Conservation (phyloP, 2,329 filamentous ascomycete genomes). For the Cladorrhinum sp. region DNA sequence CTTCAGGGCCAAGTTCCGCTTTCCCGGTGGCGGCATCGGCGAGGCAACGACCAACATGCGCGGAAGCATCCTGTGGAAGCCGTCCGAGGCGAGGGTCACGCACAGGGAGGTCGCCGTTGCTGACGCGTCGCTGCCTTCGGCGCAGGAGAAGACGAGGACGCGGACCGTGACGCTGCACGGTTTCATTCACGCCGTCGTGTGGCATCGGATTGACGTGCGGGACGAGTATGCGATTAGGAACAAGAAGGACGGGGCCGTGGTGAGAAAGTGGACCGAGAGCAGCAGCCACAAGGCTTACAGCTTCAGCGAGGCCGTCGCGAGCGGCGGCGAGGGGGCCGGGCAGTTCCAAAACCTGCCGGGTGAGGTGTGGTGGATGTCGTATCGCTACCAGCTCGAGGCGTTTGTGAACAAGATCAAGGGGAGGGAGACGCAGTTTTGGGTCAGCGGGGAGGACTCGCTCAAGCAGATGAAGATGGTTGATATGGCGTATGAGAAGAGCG, state of each 20-base stretch:
- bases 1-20: conserved; percentile 37
- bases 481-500: conserved; percentile 42
- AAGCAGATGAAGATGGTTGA: conserved; percentile 46
- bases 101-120: conserved; percentile 27
- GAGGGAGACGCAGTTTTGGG: conserved; percentile 37
- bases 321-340: conserved; percentile 31
- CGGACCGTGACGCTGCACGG: conserved; percentile 32
- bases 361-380: conserved; percentile 38
- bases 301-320: conserved; percentile 31
- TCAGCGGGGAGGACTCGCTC: conserved; percentile 42
- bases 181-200: conserved; percentile 29
- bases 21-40: conserved; percentile 35
- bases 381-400: conserved; percentile 46
- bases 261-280: conserved; percentile 24
- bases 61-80: conserved; percentile 16
- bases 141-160: conserved; percentile 27
- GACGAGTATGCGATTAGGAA: conserved; percentile 34
- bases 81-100: conserved; percentile 24
- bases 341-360: conserved; percentile 21
- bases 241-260: conserved; percentile 22
- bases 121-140: conserved; percentile 17
- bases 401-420: conserved; percentile 47
- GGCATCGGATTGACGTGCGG: conserved; percentile 37
- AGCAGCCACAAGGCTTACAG: conserved; percentile 36
- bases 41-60: background rate